These are phyloP conservation scores for Bryoerythrophyllum caledonicum DNA, from an alignment of 225 moss, liverwort and hornwort species.

Conservation along the genomic window DNA sequence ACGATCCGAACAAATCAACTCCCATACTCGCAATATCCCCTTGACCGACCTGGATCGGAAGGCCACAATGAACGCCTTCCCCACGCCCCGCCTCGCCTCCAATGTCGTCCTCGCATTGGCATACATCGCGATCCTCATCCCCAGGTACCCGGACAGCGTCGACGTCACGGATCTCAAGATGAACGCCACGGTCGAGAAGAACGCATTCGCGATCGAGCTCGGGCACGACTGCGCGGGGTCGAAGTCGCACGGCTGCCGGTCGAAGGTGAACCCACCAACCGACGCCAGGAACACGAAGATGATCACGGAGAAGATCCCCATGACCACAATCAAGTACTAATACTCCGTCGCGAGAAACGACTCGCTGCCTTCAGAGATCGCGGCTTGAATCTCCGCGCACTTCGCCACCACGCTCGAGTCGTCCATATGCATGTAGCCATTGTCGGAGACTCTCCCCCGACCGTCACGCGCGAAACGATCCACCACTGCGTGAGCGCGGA, in stretches of 20 bases:
- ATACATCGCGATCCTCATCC: constrained; percentile 92
- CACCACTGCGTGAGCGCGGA: constrained; percentile 84
- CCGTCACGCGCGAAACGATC: constrained; percentile 68
- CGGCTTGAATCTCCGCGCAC: constrained; percentile 80
- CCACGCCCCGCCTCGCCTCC: constrained; percentile 76
- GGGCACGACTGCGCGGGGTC: constrained; percentile 47
- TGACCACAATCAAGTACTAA: constrained; percentile 70
- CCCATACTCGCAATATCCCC: constrained; percentile 73
- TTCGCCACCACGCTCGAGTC: constrained; percentile 46
- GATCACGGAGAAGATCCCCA: constrained; percentile 78
- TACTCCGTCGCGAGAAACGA: constrained; percentile 80
- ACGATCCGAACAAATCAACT: constrained; percentile 67
- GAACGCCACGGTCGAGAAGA: constrained; percentile 81
- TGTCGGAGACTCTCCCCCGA: constrained; percentile 39
- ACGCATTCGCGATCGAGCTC: constrained; percentile 51
- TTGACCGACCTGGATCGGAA: constrained; percentile 84
- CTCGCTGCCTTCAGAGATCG: constrained; percentile 73
- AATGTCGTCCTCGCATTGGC: constrained; percentile 88
- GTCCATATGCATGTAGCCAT: constrained; percentile 64
- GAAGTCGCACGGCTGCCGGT: constrained; percentile 42
- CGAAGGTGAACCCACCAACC: constrained; percentile 67
- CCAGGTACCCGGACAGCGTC: constrained; percentile 75
- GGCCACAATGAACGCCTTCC: constrained; percentile 73
- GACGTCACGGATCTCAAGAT: constrained; percentile 76
- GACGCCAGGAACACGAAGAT: constrained; percentile 83